Base-by-base conservation (phyloP, 2,329 filamentous ascomycete genomes). In the Thelonectria olida region DNA sequence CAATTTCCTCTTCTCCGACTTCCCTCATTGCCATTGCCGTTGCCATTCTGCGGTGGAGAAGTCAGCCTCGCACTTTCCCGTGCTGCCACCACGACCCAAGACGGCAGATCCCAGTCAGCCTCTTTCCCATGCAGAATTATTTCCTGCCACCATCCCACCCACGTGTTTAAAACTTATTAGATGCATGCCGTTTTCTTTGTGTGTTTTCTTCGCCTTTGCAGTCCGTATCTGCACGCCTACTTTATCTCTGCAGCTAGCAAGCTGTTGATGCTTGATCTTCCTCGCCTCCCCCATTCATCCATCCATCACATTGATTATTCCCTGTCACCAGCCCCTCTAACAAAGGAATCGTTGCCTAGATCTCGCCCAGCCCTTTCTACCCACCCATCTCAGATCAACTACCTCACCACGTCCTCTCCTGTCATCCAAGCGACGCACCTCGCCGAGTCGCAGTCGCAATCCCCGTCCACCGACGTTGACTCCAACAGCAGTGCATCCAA, bases 341-440 rank as follows among this genome's bases (percentile, higher is more conserved):
- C 67, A 65, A 65, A 55, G 52, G 65, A 64, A 68, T 2, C 67
- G 60, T 66, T 69, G 61, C 58, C 58, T 62, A 70, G 71, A 65
- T 68, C 73, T 54, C 73, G 72, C 67, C 70, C 72, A 38, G 59
- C 66, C 63, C 66, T 73, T 58, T 85, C 85, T 42, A 80, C 84
- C 25, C 86, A 88, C 74, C 85, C 88, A 54, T 90, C 90, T 31
- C 88, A 91, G 69, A 83, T 86, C 71, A 88, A 87, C 64, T 88
- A 90, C 74, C 80, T 90, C 62, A 91, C 90, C 49, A 87, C 88
- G 31, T 90, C 89, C 27, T 91, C 90, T 20, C 87, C 90, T 28
- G 77, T 90, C 60, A 84, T 91, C 51, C 88, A 89, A 70, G 84
- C 85, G 49, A 81, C 80, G 22, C 84, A 84, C 65, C 72, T 84